Percentiles rank a stretch among this genome's conserved stretches.
These are phyloP conservation scores for Cutaneotrichosporon sp. DNA, from an alignment of 1,284 basidiomycete genomes.

Conservation along the genomic window DNA sequence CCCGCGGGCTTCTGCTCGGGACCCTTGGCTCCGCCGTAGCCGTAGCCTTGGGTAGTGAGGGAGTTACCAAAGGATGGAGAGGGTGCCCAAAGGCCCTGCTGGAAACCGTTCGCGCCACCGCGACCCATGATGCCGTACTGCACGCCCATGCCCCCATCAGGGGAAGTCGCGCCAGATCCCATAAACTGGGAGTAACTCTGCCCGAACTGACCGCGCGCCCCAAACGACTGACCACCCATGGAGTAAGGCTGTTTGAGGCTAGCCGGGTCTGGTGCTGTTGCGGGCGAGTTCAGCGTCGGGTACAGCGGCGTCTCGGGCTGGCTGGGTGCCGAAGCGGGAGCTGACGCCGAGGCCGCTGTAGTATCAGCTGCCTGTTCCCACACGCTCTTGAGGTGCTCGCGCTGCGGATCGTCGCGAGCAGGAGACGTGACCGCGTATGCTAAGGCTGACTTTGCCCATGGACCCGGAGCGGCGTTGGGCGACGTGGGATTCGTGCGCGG, in stretches of 20 bases:
- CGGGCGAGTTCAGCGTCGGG: conserved; percentile 39
- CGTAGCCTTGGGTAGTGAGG: conserved; percentile 27
- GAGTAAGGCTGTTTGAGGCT: conserved; percentile 20
- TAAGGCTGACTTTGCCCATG: conserved; percentile 32
- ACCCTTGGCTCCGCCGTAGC: conserved; percentile 14
- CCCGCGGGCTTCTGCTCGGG: conserved; percentile 6
- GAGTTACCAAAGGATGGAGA: conserved; percentile 33
- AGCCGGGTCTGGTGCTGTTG: conserved; percentile 9
- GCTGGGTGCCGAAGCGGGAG: conserved; percentile 10
- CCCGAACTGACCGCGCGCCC: background rate
- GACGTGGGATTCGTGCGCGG: conserved; percentile 21
- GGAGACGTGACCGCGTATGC: conserved; percentile 25
- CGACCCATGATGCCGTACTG: conserved; percentile 24
- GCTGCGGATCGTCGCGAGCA: conserved; percentile 25
- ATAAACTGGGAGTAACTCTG: conserved; percentile 19
- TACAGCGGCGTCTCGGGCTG: conserved; percentile 34
- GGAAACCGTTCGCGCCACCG: conserved; percentile 18
- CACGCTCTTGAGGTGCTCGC: conserved; percentile 38
- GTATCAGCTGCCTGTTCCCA: conserved; percentile 28
- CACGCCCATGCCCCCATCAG: conserved; percentile 17
- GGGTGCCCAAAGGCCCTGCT: conserved; percentile 38
- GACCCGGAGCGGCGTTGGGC: conserved; percentile 10
- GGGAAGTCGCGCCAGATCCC: conserved; percentile 15
- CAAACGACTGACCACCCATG: conserved; percentile 10
- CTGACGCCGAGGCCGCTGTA: conserved; percentile 2